Base-by-base conservation (phyloP, 129 eudicot species). In the Pseudognaphalium luteoalbum region DNA sequence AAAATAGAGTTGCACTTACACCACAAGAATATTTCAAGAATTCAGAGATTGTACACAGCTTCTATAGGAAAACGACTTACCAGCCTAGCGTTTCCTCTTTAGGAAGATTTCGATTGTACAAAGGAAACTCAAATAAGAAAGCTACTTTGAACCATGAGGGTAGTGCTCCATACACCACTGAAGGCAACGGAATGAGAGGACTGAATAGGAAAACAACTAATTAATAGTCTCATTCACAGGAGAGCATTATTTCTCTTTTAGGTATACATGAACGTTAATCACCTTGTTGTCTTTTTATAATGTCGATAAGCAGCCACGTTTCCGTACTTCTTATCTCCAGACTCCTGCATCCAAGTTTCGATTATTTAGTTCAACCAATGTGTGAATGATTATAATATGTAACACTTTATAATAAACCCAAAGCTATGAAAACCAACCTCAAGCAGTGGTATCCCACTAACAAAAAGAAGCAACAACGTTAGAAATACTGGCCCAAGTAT, bases 371-470 rank as follows among this genome's bases (percentile, higher is more conserved):
- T 47, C 39, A 34, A 52, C 76, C 61, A 61, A 41, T 17, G 56
- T 21, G 51, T 44, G 25, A 4, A 71, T 16, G 37, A 52, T 68
- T 17, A 83, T 6, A 29, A 47, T 17, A 15, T 29, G 12, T 0
- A 37, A 17, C 35, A 3, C 39, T 37, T 22, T 35, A 64, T 5
- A 19, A 57, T 1, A 32, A 78, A 30, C 15, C 9, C 61, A 35
- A 66, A 72, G n/a, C 3, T 32, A 39, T 34, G 21, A 22, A 79
- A 69, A 64, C 33, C 75, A 7, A 94, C 99, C 99, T 95, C 99
- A 21, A 95, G 97, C 21, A 95, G 81, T 3, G 99, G 99, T 84
- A 95, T 76, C 73, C 99, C 99, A 42, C 99, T 95, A 73, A 95
- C 74, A 50, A 95, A 95, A 64, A 95, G 96, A 78, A 95, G 97